phyloP scores from a whole-genome alignment of 2,329 filamentous ascomycete species.

The Penicillium freii region DNA sequence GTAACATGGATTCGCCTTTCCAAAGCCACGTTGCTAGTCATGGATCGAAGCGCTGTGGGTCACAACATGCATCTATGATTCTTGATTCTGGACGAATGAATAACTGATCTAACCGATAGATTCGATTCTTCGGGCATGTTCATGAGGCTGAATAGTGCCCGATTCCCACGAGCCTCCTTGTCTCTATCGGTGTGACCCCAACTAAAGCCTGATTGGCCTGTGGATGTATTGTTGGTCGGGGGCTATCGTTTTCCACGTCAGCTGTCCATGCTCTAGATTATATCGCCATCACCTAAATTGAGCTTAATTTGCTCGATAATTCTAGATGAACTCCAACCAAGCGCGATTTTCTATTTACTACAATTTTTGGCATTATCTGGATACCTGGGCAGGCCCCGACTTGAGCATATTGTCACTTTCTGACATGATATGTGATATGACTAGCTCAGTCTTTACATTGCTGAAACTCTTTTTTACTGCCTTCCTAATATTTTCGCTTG shows the following conservation, averaged over 20 bases:
- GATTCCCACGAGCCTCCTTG: background rate
- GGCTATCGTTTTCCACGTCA: background rate
- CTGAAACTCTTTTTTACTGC: background rate
- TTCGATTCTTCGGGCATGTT: background rate
- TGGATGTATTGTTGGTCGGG: background rate
- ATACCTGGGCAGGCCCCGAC: background rate
- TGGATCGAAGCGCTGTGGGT: background rate
- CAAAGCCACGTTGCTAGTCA: background rate
- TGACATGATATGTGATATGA: background rate
- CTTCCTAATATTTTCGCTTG: background rate
- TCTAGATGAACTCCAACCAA: background rate
- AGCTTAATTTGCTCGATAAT: conserved; percentile 4
- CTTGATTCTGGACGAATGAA: background rate
- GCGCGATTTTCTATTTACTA: background rate
- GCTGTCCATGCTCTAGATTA: background rate
- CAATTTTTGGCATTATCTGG: background rate
- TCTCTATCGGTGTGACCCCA: background rate
- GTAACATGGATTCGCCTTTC: background rate
- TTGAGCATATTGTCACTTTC: background rate
- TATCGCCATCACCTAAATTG: background rate
- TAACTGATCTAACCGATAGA: background rate
- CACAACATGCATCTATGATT: background rate
- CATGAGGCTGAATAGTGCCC: background rate
- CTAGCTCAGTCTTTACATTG: background rate
- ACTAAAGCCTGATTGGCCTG: background rate